A percentile compares a stretch with the other conserved stretches of the same genome.
Evolutionary conservation across 1,139 yeast genomes (phyloP).

Genomic region (Taphrina betulina): DNA sequence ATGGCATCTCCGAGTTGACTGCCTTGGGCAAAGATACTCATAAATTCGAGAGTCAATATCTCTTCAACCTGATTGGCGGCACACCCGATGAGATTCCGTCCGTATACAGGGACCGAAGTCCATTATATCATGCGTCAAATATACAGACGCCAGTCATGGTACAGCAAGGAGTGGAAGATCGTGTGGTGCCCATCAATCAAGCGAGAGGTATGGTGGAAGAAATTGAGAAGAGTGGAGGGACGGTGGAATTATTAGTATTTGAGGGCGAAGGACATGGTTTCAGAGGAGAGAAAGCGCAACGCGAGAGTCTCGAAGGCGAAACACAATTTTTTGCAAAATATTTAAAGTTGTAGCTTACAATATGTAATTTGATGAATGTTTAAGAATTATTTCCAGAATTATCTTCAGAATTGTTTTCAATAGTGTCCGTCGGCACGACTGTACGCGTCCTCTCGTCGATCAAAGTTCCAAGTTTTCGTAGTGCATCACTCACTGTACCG

Average conservation of each 20-base stretch:
- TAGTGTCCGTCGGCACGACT: too few species aligned
- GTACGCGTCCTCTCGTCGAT: too few species aligned
- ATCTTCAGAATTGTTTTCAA: too few species aligned
- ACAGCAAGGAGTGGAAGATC: conserved; percentile 29
- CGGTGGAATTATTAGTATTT: conserved; percentile 16
- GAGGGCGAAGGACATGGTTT: conserved; percentile 31
- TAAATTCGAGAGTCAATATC: conserved; percentile 30
- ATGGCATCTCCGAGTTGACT: conserved; percentile 21
- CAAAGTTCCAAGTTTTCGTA: too few species aligned
- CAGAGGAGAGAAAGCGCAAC: conserved; percentile 24
- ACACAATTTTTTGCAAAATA: conserved; percentile 18
- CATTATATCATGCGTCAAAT: conserved; percentile 18
- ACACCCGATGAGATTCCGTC: conserved; percentile 26
- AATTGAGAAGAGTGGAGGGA: conserved; percentile 20
- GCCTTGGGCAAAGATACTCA: conserved; percentile 27
- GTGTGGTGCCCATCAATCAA: conserved; percentile 27
- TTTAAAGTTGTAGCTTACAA: conserved; percentile 14
- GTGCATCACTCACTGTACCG: too few species aligned
- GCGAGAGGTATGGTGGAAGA: conserved; percentile 23
- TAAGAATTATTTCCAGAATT: too few species aligned
- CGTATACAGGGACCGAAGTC: conserved; percentile 17
- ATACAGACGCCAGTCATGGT: conserved; percentile 20
- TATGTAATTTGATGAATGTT: too few species aligned
- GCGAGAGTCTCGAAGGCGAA: conserved; percentile 7
- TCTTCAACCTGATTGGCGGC: conserved; percentile 29